These are phyloP conservation scores for Lasiodiplodia gonubiensis DNA, from an alignment of 2,329 filamentous ascomycete genomes.

Conservation along the genomic window DNA sequence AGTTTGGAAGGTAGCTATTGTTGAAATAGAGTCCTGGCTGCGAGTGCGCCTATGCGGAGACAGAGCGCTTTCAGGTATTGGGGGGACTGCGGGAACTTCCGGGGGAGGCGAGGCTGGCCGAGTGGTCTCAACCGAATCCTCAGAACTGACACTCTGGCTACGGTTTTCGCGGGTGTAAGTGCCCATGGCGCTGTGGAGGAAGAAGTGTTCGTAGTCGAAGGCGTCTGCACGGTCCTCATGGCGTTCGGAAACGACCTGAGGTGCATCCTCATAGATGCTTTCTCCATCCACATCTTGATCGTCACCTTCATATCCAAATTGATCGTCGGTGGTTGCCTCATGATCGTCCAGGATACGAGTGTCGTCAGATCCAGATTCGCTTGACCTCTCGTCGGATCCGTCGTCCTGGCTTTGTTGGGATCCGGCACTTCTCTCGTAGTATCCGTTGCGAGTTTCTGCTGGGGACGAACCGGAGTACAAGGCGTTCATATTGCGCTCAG, in stretches of 20 bases:
- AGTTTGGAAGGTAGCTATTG: slow-evolving; percentile 67
- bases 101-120: slow-evolving; percentile 39
- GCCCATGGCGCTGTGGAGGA: slow-evolving; percentile 89
- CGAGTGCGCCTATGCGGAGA: slow-evolving; percentile 56
- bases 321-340: slow-evolving; percentile 38
- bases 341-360: slow-evolving; percentile 28
- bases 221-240: slow-evolving; percentile 95
- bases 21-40: slow-evolving; percentile 66
- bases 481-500: slow-evolving; percentile 21
- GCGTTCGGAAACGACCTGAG: slow-evolving; percentile 52
- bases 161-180: slow-evolving; percentile 67
- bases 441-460: slow-evolving; percentile 2
- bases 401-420: slow-evolving; percentile 36
- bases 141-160: slow-evolving; percentile 62
- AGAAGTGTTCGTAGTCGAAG: slow-evolving; percentile 96
- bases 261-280: slow-evolving; percentile 26
- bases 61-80: slow-evolving; percentile 39
- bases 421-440: background rate
- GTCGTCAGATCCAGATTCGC: slow-evolving; percentile 20
- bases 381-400: slow-evolving; percentile 34
- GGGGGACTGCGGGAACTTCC: slow-evolving; percentile 30
- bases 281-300: slow-evolving; percentile 45
- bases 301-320: slow-evolving; percentile 42
- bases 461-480: background rate
- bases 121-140: slow-evolving; percentile 59